Percentiles rank a stretch among this genome's conserved stretches.
Conservation (phyloP, 2,329 filamentous ascomycete genomes). For the Aspergillus bombycis region DNA sequence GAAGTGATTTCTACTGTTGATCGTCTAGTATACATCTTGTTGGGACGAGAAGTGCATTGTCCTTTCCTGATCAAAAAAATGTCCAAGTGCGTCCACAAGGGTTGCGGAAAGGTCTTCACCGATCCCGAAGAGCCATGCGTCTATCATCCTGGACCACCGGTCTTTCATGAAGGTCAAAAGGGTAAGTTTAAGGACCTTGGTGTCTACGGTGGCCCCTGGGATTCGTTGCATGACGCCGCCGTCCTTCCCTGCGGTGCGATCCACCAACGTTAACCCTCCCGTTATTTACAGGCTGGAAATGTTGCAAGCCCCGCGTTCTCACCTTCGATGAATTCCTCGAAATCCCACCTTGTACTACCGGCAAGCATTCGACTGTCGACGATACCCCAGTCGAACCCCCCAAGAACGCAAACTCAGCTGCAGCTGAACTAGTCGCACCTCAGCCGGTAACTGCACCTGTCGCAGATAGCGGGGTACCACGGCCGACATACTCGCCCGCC, state of each 20-base stretch:
- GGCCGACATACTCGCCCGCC: slow-evolving; percentile 27
- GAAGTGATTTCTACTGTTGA: not conserved
- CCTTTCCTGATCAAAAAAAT: slow-evolving; percentile 31
- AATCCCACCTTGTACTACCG: slow-evolving; percentile 89
- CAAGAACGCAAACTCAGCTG: slow-evolving; percentile 33
- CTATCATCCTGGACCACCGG: slow-evolving; percentile 90
- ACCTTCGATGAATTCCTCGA: slow-evolving; percentile 97
- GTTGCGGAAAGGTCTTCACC: slow-evolving; percentile 86
- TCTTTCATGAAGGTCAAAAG: slow-evolving; percentile 99
- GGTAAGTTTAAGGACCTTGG: slow-evolving; percentile 61
- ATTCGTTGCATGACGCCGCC: slow-evolving; percentile 6
- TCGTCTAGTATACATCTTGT: not conserved
- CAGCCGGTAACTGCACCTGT: slow-evolving; percentile 18
- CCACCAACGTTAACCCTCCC: slow-evolving; percentile 5
- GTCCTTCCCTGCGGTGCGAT: not conserved
- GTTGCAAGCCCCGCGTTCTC: slow-evolving; percentile 94
- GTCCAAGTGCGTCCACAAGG: slow-evolving; percentile 89
- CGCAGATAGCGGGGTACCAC: slow-evolving; percentile 23
- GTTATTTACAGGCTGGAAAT: slow-evolving; percentile 80
- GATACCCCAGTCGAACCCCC: slow-evolving; percentile 59
- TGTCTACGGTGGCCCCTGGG: slow-evolving; percentile 18
- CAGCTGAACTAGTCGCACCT: not conserved
- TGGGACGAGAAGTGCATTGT: not conserved
- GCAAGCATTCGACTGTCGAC: slow-evolving; percentile 89
- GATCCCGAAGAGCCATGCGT: slow-evolving; percentile 81